Conservation (phyloP, 2,329 filamentous ascomycete species). For the Verticillium isaacii region DNA sequence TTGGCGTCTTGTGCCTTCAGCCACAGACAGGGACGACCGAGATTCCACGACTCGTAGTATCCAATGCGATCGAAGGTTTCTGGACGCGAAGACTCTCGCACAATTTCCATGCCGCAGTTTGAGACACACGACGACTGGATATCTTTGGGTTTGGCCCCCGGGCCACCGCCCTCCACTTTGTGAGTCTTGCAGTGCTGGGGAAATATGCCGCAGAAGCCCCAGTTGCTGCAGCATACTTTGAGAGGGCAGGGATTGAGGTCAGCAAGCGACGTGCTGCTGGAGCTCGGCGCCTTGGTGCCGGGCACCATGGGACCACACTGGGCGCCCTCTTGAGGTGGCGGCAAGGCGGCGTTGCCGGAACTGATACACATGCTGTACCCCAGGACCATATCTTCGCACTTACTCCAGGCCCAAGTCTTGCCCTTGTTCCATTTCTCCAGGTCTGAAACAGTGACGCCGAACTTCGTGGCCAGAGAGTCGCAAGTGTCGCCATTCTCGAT, state of each 20-base stretch:
- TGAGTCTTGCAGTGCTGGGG: conserved; percentile 15
- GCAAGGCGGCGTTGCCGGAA: conserved; percentile 14
- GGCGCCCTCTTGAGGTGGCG: conserved; percentile 12
- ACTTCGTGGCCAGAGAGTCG: conserved; percentile 18
- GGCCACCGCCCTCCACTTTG: conserved; percentile 20
- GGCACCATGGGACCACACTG: conserved; percentile 16
- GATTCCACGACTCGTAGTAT: conserved; percentile 2
- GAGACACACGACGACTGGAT: conserved; percentile 23
- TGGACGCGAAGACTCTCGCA: conserved; percentile 15
- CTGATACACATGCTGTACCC: conserved; percentile 19
- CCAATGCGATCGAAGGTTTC: conserved; percentile 1
- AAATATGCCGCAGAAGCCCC: neutral
- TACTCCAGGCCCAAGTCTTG: conserved; percentile 31
- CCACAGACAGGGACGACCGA: neutral
- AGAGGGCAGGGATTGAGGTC: conserved; percentile 41
- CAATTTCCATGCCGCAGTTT: conserved; percentile 31
- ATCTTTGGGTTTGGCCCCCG: no score
- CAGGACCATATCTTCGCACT: conserved; percentile 24
- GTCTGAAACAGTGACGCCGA: conserved; percentile 11
- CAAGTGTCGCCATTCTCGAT: conserved; percentile 22
- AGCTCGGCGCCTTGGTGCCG: conserved; percentile 25
- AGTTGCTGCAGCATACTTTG: conserved; percentile 32
- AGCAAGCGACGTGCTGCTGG: conserved; percentile 24
- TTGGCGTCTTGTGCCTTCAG: neutral
- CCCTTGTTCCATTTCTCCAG: conserved; percentile 25